Conservation (phyloP, 108 stramenopile genomes). For the Mediolabrus comicus region DNA sequence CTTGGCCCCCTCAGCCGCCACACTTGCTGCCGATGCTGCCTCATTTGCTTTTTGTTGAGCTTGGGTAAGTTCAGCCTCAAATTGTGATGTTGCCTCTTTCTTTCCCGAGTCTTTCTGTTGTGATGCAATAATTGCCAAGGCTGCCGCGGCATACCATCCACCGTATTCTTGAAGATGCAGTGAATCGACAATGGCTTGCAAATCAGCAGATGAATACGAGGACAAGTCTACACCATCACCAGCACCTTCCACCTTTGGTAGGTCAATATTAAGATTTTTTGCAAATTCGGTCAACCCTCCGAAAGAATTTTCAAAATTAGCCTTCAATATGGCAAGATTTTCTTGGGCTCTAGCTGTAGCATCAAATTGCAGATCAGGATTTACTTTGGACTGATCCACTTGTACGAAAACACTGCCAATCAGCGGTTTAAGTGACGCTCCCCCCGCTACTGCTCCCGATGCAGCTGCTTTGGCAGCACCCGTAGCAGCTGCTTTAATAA, state of each 20-base stretch:
- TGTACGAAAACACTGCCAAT: background rate
- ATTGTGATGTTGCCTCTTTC: conserved; percentile 21
- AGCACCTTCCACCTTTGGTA: background rate
- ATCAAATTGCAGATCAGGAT: conserved; percentile 16
- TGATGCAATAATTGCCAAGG: conserved; percentile 30
- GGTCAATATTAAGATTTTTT: background rate
- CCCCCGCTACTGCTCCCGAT: conserved; percentile 3
- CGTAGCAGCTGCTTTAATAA: background rate
- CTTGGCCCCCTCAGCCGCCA: conserved; percentile 40
- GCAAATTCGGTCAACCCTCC: background rate
- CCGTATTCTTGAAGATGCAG: conserved; percentile 44
- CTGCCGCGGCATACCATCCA: conserved; percentile 38
- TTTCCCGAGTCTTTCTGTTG: conserved; percentile 32
- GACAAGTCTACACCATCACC: background rate
- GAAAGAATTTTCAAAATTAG: conserved; percentile 17
- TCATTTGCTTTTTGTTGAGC: conserved; percentile 36
- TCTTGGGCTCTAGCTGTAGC: conserved; percentile 12
- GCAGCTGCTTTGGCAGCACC: background rate
- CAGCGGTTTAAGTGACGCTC: conserved; percentile 16
- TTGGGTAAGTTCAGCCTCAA: conserved; percentile 18
- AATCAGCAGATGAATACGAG: background rate
- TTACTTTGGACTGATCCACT: conserved; percentile 19
- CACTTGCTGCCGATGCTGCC: conserved; percentile 32
- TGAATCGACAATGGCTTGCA: conserved; percentile 25
- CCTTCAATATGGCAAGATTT: conserved; percentile 21